phyloP scores from a whole-genome alignment of 768 basidiomycete species.

The Russula foetens region DNA sequence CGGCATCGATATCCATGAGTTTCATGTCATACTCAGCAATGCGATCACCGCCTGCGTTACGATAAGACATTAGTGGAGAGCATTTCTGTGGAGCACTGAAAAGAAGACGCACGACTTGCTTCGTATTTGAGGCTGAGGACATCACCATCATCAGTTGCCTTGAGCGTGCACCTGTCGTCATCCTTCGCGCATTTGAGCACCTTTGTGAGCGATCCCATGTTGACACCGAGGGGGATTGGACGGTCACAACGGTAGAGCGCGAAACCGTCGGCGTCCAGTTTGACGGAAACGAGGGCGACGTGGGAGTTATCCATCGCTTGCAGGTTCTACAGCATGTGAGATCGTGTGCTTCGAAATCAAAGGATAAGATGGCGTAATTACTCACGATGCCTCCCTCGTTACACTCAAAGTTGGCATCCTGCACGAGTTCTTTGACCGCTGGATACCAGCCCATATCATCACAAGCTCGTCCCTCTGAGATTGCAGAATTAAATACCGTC shows the following conservation, averaged over 20 bases:
- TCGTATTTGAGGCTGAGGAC: slow-evolving; percentile 85
- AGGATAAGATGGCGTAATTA: slow-evolving; percentile 7
- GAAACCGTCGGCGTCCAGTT: slow-evolving; percentile 75
- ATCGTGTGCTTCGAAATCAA: neutral
- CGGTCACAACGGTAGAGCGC: slow-evolving; percentile 88
- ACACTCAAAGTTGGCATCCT: slow-evolving; percentile 97
- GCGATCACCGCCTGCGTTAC: slow-evolving; percentile 67
- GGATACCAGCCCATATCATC: neutral
- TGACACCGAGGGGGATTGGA: slow-evolving; percentile 85
- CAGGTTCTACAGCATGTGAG: slow-evolving; percentile 43
- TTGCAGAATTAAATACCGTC: slow-evolving; percentile 55
- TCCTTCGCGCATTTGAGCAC: slow-evolving; percentile 97
- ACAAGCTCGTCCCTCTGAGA: neutral
- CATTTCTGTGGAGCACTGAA: neutral
- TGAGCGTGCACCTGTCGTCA: slow-evolving; percentile 86
- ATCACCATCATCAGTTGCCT: slow-evolving; percentile 87
- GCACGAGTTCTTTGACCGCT: slow-evolving; percentile 97
- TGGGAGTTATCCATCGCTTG: slow-evolving; percentile 99
- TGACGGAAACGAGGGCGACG: slow-evolving; percentile 90
- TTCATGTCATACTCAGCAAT: slow-evolving; percentile 99
- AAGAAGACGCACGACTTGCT: slow-evolving; percentile 59
- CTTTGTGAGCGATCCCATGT: slow-evolving; percentile 83
- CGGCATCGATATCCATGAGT: slow-evolving; percentile 97
- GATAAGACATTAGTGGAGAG: neutral
- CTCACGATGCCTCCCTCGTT: slow-evolving; percentile 87